Evolutionary conservation across 768 basidiomycete species (phyloP).

Genomic region (Kwoniella sp.): DNA sequence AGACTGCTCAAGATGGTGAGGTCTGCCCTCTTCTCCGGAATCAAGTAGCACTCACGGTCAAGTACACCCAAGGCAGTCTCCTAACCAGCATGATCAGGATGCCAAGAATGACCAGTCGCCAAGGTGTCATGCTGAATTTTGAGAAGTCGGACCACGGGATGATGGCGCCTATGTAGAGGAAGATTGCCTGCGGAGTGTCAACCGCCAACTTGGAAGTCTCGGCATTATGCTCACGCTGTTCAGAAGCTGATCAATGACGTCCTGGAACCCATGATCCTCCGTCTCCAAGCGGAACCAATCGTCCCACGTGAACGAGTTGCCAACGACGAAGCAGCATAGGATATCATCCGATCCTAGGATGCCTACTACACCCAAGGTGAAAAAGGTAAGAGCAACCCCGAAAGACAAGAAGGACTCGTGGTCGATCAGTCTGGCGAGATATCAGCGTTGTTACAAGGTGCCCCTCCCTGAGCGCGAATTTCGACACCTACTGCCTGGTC

Average conservation of each 20-base stretch:
- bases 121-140: slow-evolving; percentile 42
- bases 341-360: slow-evolving; percentile 53
- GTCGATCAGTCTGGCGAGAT: slow-evolving; percentile 45
- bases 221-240: slow-evolving; percentile 24
- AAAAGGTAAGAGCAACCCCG: slow-evolving; percentile 50
- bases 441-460: not conserved
- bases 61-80: slow-evolving; percentile 51
- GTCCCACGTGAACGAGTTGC: slow-evolving; percentile 49
- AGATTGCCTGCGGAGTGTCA: slow-evolving; percentile 30
- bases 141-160: slow-evolving; percentile 48
- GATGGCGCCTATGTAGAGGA: slow-evolving; percentile 51
- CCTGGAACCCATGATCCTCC: slow-evolving; percentile 46
- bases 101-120: slow-evolving; percentile 51
- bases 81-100: slow-evolving; percentile 50
- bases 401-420: slow-evolving; percentile 52
- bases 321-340: slow-evolving; percentile 50
- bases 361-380: slow-evolving; percentile 49
- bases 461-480: not conserved
- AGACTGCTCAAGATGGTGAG: too few species aligned
- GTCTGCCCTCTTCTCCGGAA: not conserved
- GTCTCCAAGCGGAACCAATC: slow-evolving; percentile 50
- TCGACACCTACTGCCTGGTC: slow-evolving; percentile 22
- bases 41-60: slow-evolving; percentile 37
- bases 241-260: slow-evolving; percentile 49
- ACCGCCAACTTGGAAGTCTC: not conserved